A percentile compares a stretch with the other conserved stretches of the same genome.
phyloP scores from a whole-genome alignment of 352 stramenopile species.

The Phytophthora palmivora region DNA sequence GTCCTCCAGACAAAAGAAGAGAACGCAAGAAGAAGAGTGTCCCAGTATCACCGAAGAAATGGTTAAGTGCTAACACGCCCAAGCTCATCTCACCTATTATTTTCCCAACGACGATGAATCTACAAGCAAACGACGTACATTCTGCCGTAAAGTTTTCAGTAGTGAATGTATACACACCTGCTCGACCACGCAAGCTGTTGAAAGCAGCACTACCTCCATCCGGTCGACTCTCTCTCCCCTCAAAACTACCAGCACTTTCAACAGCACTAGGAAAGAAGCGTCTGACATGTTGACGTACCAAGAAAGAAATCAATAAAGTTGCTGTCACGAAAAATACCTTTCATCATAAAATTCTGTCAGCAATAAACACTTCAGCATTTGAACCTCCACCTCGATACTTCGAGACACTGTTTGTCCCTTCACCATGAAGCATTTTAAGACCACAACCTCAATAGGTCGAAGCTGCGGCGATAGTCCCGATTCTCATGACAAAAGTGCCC shows the following conservation, averaged over 20 bases:
- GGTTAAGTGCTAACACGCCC: conserved; percentile 41
- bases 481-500: conserved; percentile 64
- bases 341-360: background rate
- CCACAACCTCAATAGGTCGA: conserved; percentile 26
- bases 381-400: too few relatives aligned
- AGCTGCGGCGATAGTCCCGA: conserved; percentile 47
- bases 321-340: too few relatives aligned
- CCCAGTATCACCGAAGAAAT: conserved; percentile 60
- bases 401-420: too few relatives aligned
- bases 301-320: too few relatives aligned
- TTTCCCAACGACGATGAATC: conserved; percentile 14
- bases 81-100: conserved; percentile 28
- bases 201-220: conserved; percentile 4
- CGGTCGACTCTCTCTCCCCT: conserved; percentile 4
- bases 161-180: conserved; percentile 12
- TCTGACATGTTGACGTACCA: conserved; percentile 16
- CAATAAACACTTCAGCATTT: background rate
- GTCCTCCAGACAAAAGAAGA: conserved; percentile 9
- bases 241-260: conserved; percentile 21
- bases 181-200: conserved; percentile 20
- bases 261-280: conserved; percentile 4
- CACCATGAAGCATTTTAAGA: too few relatives aligned
- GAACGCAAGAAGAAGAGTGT: conserved; percentile 12
- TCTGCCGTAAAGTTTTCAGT: conserved; percentile 7
- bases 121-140: conserved; percentile 16